These are phyloP conservation scores for Trichophyton verrucosum DNA, from an alignment of 2,329 filamentous ascomycete species.

Conservation along the genomic window DNA sequence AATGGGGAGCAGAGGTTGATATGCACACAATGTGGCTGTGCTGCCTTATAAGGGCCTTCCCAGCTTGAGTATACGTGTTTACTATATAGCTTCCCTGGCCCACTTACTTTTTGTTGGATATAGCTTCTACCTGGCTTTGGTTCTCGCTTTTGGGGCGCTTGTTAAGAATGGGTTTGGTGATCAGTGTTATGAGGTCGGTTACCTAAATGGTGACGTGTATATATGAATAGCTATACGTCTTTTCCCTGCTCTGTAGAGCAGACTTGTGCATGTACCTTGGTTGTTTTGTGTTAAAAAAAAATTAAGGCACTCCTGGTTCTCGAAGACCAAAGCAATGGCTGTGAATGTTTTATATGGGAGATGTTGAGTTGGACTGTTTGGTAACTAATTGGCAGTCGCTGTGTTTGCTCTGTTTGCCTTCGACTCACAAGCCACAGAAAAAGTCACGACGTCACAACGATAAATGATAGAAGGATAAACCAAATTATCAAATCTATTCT, in stretches of 20 bases:
- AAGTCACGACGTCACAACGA: not conserved
- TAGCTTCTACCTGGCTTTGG: not conserved
- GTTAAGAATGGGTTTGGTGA: not conserved
- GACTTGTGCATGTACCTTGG: not conserved
- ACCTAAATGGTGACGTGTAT: not conserved
- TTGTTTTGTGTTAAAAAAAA: not conserved
- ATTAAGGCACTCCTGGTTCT: not conserved
- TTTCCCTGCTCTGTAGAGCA: not conserved
- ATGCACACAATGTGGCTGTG: slow-evolving; percentile 44
- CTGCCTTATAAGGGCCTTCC: slow-evolving; percentile 5
- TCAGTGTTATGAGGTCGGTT: not conserved
- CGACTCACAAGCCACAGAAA: slow-evolving; percentile 2
- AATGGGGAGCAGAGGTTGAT: slow-evolving; percentile 45
- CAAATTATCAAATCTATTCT: not conserved
- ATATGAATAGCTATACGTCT: not conserved
- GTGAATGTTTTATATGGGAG: not conserved
- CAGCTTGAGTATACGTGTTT: not conserved
- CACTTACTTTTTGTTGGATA: not conserved
- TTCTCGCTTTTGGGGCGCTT: not conserved
- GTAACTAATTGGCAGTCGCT: too few species aligned
- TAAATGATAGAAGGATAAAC: not conserved
- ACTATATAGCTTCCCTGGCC: too few species aligned
- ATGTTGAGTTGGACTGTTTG: not conserved
- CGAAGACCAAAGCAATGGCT: not conserved
- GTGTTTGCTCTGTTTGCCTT: slow-evolving; percentile 1